phyloP scores from a whole-genome alignment of 768 basidiomycete genomes.

The Russula earlei region DNA sequence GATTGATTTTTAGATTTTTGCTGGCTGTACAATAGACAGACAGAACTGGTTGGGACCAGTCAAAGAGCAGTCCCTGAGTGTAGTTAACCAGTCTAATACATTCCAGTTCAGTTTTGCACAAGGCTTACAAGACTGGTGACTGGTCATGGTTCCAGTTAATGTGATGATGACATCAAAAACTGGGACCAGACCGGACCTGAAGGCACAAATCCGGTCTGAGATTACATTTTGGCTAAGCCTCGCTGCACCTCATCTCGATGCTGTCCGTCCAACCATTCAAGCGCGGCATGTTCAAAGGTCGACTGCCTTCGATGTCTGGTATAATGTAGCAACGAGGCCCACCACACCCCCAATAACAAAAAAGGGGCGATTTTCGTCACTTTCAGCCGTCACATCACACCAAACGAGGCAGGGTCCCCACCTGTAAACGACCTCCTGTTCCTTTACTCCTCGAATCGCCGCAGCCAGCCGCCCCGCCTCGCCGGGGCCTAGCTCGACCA shows the following conservation, averaged over 20 bases:
- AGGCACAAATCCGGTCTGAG: too few species aligned
- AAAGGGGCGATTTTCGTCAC: slow-evolving; percentile 2
- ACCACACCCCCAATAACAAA: not conserved
- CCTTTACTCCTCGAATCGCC: slow-evolving; percentile 50
- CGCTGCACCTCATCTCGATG: slow-evolving; percentile 24
- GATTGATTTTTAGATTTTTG: too few species aligned
- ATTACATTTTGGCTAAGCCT: not conserved
- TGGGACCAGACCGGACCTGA: too few species aligned
- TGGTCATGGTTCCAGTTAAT: too few species aligned
- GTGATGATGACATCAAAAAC: too few species aligned
- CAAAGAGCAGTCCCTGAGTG: too few species aligned
- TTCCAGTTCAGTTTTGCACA: too few species aligned
- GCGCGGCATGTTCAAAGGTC: slow-evolving; percentile 27
- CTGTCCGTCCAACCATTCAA: slow-evolving; percentile 30
- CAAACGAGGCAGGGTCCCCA: slow-evolving; percentile 45
- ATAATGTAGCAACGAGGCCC: not conserved
- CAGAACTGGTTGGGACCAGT: too few species aligned
- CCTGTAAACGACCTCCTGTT: slow-evolving; percentile 35
- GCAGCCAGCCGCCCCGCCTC: slow-evolving; percentile 50
- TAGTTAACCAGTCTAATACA: too few species aligned
- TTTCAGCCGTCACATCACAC: not conserved
- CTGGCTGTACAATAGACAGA: too few species aligned
- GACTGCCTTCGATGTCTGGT: slow-evolving; percentile 29
- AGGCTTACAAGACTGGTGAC: too few species aligned
- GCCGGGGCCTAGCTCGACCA: slow-evolving; percentile 39